Evolutionary conservation across 2,329 filamentous ascomycete species (phyloP).

Genomic region (Nigrospora sphaerica): DNA sequence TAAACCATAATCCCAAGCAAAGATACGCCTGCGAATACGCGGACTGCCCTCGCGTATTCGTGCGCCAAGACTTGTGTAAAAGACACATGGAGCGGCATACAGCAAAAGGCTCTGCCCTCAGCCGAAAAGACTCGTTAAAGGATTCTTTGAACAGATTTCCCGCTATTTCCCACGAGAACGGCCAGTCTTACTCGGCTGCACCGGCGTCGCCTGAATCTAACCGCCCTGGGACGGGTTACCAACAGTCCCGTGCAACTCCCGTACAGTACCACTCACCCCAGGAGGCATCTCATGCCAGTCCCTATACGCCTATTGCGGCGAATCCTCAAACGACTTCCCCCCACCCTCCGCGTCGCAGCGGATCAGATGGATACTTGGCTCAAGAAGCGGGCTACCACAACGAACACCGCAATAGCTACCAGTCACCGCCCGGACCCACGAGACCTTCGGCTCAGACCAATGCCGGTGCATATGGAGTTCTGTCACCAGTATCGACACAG

Average conservation of each 20-base stretch:
- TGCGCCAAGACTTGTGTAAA: conserved; percentile 86
- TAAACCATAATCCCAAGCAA: conserved; percentile 94
- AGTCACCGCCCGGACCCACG: conserved; percentile 33
- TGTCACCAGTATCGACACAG: conserved; percentile 45
- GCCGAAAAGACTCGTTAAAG: conserved; percentile 63
- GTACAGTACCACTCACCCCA: conserved; percentile 40
- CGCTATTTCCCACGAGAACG: background rate
- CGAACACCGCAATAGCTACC: conserved; percentile 25
- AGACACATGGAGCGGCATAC: conserved; percentile 76
- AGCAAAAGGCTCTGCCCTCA: conserved; percentile 69
- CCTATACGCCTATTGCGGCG: conserved; percentile 38
- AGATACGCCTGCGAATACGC: conserved; percentile 92
- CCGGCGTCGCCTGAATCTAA: conserved; percentile 42
- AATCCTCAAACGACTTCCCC: conserved; percentile 31
- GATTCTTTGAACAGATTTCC: conserved; percentile 37
- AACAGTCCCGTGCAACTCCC: conserved; percentile 29
- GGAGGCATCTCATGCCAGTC: conserved; percentile 30
- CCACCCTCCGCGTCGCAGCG: conserved; percentile 24
- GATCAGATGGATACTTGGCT: conserved; percentile 35
- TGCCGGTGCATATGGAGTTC: conserved; percentile 40
- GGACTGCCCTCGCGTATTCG: conserved; percentile 84
- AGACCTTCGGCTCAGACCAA: conserved; percentile 40
- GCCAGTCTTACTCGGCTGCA: conserved; percentile 19
- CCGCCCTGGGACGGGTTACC: conserved; percentile 33
- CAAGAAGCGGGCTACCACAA: conserved; percentile 29